Base-by-base conservation (phyloP, 1,284 basidiomycete species). In the Leccinum proliferum region DNA sequence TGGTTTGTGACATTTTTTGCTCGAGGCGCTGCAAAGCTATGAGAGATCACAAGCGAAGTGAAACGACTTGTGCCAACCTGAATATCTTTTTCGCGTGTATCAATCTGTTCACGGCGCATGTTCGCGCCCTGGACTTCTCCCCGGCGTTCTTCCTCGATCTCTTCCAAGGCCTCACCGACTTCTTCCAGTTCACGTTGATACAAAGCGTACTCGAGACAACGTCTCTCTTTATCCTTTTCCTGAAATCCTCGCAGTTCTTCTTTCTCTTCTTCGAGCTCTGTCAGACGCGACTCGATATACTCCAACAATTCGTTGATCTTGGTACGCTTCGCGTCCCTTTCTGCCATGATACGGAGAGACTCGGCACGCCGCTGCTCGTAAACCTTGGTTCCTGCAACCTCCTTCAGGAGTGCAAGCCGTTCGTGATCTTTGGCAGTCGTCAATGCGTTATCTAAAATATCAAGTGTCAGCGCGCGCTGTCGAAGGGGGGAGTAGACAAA, bases 351-450 rank as follows among this genome's bases (percentile, higher is more conserved):
- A 61, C 93, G 90, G 35, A 96, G 81, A 11, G 94, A 96, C 74
- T 99, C 96, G 1, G 91, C 71, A 12, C 97, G 86, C 59, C 96
- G 89, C 72, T 97, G 92, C 76, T 99, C 97, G 74, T 99, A 99
- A 1, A 99, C 95, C 70, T 97, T 94, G 0, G 97, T 99, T 1
- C 97, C 97, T 0, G 97, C 97, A 0, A 99, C 96, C 75, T 99
- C 97, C 73, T 99, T 99, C 58, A 99, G 82, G 15, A 99, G 82
- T 1, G 92, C 88, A 4, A 99, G 83, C 2, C 97, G 87, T 74
- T 99, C 96, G 65, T 90, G 87, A 71, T 99, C 97, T 75, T 97
- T 97, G 46, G 96, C 96, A 68, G 99, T 99, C 6, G 97, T 99
- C 15, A 99, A 81, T 37, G 93, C 90, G 96, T 98, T 70, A 99